Evolutionary conservation across 192 early-diverging fungal species (phyloP), one percentile per base, ranked within the genome.

Genomic region (Podila clonocystis): DNA sequence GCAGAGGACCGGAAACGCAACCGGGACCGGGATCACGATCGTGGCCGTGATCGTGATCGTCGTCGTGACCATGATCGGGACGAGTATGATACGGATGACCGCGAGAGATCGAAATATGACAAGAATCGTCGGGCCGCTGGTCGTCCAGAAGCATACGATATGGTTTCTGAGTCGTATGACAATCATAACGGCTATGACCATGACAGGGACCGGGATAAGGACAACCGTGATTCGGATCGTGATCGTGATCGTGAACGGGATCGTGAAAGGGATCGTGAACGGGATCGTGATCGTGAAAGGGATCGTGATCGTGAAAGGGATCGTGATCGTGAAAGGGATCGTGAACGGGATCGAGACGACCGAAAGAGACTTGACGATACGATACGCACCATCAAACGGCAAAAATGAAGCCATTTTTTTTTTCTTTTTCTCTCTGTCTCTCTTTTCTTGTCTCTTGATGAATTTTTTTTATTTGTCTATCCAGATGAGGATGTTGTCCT

Each of bases 201-300:
- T 9, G 55, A 64, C 29, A 68, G 67, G 11, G 62, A 65, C 6
- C 38, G 70, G 28, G 62, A 58, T 30, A 4, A n/a, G 28, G 65
- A 67, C 31, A n/a, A 31, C 24, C 13, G 15, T 11, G 15, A 9
- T 9, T 26, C 9, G 24, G 8, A 31, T 5, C 28, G 24, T 31
- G 20, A n/a, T n/a, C n/a, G n/a, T n/a, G n/a, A 59, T 9, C 58
- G 58, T 59, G 63, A 64, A 0, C n/a, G 24, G 3, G 28, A 58
- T 29, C 17, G 55, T n/a, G 67, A 68, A 45, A 45, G 9, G 63
- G n/a, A n/a, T 28, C 62, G 52, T 0, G 52, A 62, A 2, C n/a
- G 24, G 3, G 28, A 58, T 29, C 17, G 55, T n/a, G 67, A 68
- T 28, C 62, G 52, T 0, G 52, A 62, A 2, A 30, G 63, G 1